Evolutionary conservation across 148 eudicot species (phyloP).

Genomic region (Selenicereus undatus): DNA sequence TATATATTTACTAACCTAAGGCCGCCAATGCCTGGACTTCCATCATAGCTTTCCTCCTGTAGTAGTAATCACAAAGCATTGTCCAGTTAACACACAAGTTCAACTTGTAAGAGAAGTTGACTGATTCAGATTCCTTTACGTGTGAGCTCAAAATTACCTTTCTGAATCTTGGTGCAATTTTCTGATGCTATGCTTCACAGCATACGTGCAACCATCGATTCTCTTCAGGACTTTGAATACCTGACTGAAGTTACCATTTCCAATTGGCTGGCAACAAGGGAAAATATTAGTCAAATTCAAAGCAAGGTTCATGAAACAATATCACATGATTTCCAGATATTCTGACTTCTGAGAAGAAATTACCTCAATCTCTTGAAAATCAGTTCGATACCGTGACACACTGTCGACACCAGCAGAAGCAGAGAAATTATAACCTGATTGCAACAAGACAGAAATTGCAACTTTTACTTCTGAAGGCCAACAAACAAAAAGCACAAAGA

Average conservation of each 20-base stretch:
- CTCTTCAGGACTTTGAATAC: conserved; percentile 82
- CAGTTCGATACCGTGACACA: conserved; percentile 70
- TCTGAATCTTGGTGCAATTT: conserved; percentile 66
- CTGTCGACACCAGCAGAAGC: conserved; percentile 49
- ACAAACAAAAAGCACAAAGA: not conserved
- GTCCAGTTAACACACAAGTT: not conserved
- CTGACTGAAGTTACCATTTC: conserved; percentile 78
- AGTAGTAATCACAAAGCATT: conserved; percentile 23
- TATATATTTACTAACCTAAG: conserved; percentile 48
- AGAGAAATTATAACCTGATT: conserved; percentile 44
- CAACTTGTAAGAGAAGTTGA: not conserved
- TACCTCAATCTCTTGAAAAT: conserved; percentile 92
- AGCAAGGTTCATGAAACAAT: not conserved
- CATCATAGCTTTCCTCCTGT: conserved; percentile 92
- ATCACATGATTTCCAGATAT: not conserved
- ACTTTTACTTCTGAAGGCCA: not conserved
- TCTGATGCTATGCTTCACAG: conserved; percentile 69
- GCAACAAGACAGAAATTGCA: conserved; percentile 5
- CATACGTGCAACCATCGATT: conserved; percentile 90
- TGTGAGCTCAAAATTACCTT: conserved; percentile 40
- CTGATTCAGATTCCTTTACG: not conserved
- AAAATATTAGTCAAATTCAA: conserved; percentile 9
- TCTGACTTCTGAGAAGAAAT: not conserved
- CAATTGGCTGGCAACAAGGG: conserved; percentile 65
- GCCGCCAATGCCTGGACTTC: conserved; percentile 96